Evolutionary conservation across 352 stramenopile species (phyloP), one percentile per base, ranked within the genome.

Genomic region (Pythium guiyangense): DNA sequence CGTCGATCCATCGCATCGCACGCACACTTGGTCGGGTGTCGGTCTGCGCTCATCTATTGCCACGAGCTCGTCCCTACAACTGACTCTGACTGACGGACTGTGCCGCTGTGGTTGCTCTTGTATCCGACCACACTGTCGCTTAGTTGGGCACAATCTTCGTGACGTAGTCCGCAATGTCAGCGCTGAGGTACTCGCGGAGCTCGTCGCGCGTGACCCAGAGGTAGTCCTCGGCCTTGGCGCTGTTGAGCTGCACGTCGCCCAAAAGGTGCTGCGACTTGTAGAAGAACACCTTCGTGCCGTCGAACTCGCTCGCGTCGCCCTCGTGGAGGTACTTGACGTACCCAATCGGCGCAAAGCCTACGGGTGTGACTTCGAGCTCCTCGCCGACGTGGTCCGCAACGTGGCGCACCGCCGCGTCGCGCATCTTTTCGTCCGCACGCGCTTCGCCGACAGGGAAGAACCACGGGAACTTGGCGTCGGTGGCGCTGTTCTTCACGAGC

Each of bases 251-350:
- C 59, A 90, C 78, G 48, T 89, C 74, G 65, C 80, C 79, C 44
- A 62, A 49, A 35, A 84, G 54, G 20, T 80, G 57, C 71, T 93
- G 80, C 27, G 84, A 79, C 69, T 94, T 94, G 75, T 92, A 94
- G 59, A 92, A 91, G 57, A 94, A 94, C 39, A 94, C 69, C 63
- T 94, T 94, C 42, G 84, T 94, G 60, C 84, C 84, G 52, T 91
- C 75, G 50, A 78, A 86, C 50, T 73, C 46, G 46, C 46, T 51
- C 22, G 2, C 12, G 64, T 57, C 63, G 48, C 52, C 35, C 35
- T 85, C 62, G 70, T 94, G 81, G 60, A 75, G 48, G 65, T 88
- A 86, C 62, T 77, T 59, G 29, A 94, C 68, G 70, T 91, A 83
- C 42, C 84, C 84, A 47, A 90, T 88, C 12, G 84, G 84, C n/a